Percentiles rank a stretch among this genome's conserved stretches.
Evolutionary conservation across 371 early-diverging fungal genomes (phyloP).

Genomic region (Dipsacomyces acuminosporus): DNA sequence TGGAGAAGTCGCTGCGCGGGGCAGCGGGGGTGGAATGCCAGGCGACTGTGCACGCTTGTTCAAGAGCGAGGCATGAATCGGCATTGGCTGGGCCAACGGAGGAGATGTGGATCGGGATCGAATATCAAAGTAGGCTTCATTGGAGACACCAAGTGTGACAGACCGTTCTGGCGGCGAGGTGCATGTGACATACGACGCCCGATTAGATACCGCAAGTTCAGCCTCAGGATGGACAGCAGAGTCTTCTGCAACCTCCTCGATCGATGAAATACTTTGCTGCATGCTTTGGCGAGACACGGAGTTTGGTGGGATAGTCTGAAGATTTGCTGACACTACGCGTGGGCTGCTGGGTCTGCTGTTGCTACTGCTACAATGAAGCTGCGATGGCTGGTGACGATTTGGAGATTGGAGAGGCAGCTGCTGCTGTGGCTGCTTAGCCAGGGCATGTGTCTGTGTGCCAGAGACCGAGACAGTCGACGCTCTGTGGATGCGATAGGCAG

Average conservation of each 20-base stretch:
- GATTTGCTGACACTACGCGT: background rate
- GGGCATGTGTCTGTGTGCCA: background rate
- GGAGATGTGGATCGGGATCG: conserved; percentile 21
- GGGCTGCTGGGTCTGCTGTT: background rate
- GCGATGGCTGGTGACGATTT: no score
- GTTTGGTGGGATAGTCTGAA: background rate
- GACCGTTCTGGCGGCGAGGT: background rate
- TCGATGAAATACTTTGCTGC: conserved; percentile 8
- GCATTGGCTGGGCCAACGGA: conserved; percentile 8
- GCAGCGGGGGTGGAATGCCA: conserved; percentile 2
- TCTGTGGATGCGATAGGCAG: conserved; percentile 25
- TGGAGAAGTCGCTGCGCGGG: background rate
- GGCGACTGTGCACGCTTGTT: conserved; percentile 31
- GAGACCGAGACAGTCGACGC: conserved; percentile 27
- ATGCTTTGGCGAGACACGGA: background rate
- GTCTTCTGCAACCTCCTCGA: conserved; percentile 7
- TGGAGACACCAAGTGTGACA: background rate
- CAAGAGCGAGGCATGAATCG: conserved; percentile 3
- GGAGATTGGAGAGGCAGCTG: no score
- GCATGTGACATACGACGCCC: no score
- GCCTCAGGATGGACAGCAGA: background rate
- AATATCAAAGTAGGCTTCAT: background rate
- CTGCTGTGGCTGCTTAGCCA: background rate
- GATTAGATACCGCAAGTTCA: no score
- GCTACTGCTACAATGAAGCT: no score